These are phyloP conservation scores for Nectriaceae sp. DNA, from an alignment of 2,329 filamentous ascomycete genomes.

Conservation along the genomic window DNA sequence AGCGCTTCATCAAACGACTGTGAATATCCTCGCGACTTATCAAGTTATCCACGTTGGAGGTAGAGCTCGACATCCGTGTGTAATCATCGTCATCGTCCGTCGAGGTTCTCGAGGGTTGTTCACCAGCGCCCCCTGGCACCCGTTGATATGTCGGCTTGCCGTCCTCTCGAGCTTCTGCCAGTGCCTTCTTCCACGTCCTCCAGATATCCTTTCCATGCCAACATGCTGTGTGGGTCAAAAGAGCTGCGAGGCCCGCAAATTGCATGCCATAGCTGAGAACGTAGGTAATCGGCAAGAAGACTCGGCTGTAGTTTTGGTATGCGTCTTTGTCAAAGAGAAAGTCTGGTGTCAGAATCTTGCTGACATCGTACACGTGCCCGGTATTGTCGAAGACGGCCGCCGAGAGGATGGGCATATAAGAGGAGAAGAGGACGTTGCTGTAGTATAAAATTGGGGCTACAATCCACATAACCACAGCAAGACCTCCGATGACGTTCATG, in stretches of 20 bases:
- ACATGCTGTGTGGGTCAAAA: conserved; percentile 78
- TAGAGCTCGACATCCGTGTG: conserved; percentile 36
- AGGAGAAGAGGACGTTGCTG: conserved; percentile 74
- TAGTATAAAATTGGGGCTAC: conserved; percentile 81
- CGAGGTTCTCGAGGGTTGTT: conserved; percentile 14
- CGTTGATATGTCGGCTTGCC: conserved; percentile 55
- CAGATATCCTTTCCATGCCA: conserved; percentile 86
- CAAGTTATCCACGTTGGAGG: conserved; percentile 52
- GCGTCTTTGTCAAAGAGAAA: conserved; percentile 77
- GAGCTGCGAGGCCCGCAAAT: conserved; percentile 77
- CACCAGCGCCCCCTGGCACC: conserved; percentile 36
- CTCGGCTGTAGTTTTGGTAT: conserved; percentile 79
- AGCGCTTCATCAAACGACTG: conserved; percentile 79
- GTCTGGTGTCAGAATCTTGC: conserved; percentile 74
- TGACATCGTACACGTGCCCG: conserved; percentile 78
- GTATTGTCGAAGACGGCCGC: conserved; percentile 84
- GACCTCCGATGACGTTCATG: conserved; percentile 78
- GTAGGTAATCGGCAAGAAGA: conserved; percentile 86
- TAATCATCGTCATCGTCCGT: conserved; percentile 18
- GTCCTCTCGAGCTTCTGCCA: conserved; percentile 61
- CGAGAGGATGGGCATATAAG: conserved; percentile 85
- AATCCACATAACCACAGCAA: conserved; percentile 84
- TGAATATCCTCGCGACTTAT: conserved; percentile 79
- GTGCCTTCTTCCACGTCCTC: conserved; percentile 71
- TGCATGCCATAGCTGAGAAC: conserved; percentile 85